These are phyloP conservation scores for Cercospora citrullina DNA, from an alignment of 2,329 filamentous ascomycete species.

Conservation along the genomic window DNA sequence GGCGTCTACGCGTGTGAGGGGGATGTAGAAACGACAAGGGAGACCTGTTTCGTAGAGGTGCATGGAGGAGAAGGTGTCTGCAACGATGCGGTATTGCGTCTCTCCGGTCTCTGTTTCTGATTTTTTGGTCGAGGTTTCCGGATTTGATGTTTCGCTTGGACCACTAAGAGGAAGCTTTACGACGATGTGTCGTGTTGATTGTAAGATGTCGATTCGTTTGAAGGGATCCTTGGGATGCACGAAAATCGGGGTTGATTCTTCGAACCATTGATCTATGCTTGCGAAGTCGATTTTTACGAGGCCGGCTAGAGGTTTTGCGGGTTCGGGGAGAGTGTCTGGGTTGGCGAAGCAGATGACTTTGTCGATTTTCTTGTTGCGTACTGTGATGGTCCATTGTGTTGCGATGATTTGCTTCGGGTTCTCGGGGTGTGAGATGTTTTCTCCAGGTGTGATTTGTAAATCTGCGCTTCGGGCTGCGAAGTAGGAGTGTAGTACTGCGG, in stretches of 20 bases:
- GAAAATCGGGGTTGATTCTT: slow-evolving; percentile 61
- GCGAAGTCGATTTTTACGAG: slow-evolving; percentile 35
- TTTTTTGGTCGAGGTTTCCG: background rate
- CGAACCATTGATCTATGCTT: slow-evolving; percentile 50
- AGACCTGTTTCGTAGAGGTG: slow-evolving; percentile 64
- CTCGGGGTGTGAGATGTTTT: slow-evolving; percentile 22
- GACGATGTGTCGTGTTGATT: slow-evolving; percentile 55
- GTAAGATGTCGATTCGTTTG: slow-evolving; percentile 63
- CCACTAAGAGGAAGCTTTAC: slow-evolving; percentile 51
- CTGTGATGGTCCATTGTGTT: slow-evolving; percentile 29
- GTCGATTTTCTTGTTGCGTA: slow-evolving; percentile 23
- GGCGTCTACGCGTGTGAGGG: slow-evolving; percentile 53
- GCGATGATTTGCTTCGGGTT: slow-evolving; percentile 26
- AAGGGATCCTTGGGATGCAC: slow-evolving; percentile 68
- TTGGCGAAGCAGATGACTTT: slow-evolving; percentile 28
- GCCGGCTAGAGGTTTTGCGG: slow-evolving; percentile 19
- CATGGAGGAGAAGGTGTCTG: slow-evolving; percentile 47
- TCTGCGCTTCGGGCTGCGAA: slow-evolving; percentile 11
- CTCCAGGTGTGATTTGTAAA: slow-evolving; percentile 26
- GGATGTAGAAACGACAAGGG: slow-evolving; percentile 60
- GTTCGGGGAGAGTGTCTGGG: slow-evolving; percentile 16
- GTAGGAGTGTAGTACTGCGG: slow-evolving; percentile 19
- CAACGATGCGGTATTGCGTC: slow-evolving; percentile 39
- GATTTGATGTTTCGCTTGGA: background rate
- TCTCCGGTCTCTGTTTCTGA: background rate